phyloP scores from a whole-genome alignment of 2,329 filamentous ascomycete genomes.

The Colletotrichum sp. region DNA sequence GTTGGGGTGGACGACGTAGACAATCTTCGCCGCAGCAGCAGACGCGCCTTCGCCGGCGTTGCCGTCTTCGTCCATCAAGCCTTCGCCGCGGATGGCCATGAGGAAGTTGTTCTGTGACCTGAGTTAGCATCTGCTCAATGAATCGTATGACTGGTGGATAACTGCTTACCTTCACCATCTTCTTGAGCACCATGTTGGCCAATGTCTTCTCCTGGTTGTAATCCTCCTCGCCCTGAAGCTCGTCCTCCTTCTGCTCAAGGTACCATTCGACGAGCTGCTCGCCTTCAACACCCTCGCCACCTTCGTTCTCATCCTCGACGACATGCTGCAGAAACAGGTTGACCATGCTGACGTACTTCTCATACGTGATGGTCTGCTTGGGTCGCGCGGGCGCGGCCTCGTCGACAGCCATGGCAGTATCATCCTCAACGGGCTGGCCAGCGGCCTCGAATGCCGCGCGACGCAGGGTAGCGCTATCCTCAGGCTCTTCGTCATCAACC shows the following conservation, averaged over 20 bases:
- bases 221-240: slow-evolving; percentile 78
- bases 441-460: slow-evolving; percentile 40
- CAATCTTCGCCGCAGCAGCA: slow-evolving; percentile 53
- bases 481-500: slow-evolving; percentile 78
- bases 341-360: slow-evolving; percentile 91
- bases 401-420: slow-evolving; percentile 44
- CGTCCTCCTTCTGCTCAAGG: slow-evolving; percentile 85
- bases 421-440: slow-evolving; percentile 53
- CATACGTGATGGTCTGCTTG: slow-evolving; percentile 91
- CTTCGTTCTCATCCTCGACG: slow-evolving; percentile 77
- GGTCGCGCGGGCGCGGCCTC: slow-evolving; percentile 46
- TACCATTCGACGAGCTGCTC: slow-evolving; percentile 88
- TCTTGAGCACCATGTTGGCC: slow-evolving; percentile 85
- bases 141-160: slow-evolving; percentile 38
- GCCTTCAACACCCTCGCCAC: slow-evolving; percentile 83
- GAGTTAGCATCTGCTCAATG: slow-evolving; percentile 51
- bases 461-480: slow-evolving; percentile 50
- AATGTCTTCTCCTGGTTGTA: slow-evolving; percentile 76
- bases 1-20: slow-evolving; percentile 95
- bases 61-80: slow-evolving; percentile 50
- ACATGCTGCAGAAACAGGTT: slow-evolving; percentile 84
- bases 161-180: slow-evolving; percentile 79
- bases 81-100: slow-evolving; percentile 75
- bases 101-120: slow-evolving; percentile 77
- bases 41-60: slow-evolving; percentile 47